phyloP scores from a whole-genome alignment of 176 grass and related monocot genomes.

The Musa troglodytarum region DNA sequence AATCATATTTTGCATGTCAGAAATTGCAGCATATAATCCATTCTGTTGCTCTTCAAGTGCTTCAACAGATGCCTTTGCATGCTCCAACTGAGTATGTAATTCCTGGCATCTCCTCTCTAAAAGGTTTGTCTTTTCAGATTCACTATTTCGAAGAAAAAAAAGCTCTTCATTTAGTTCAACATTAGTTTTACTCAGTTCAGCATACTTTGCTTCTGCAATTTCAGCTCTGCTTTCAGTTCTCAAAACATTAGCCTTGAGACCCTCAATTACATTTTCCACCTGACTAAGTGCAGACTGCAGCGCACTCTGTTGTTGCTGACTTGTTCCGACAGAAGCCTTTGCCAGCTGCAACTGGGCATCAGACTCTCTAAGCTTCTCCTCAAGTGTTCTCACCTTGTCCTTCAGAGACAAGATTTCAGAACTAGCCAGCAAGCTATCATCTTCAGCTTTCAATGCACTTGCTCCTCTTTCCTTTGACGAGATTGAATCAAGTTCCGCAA shows the following conservation, averaged over 20 bases:
- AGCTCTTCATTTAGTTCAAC: conserved; percentile 47
- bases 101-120: conserved; percentile 62
- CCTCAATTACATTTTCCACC: conserved; percentile 43
- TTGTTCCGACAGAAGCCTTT: conserved; percentile 33
- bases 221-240: conserved; percentile 58
- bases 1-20: conserved; percentile 84
- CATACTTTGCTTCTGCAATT: conserved; percentile 56
- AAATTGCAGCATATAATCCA: conserved; percentile 54
- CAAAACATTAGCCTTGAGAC: conserved; percentile 47
- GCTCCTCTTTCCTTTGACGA: conserved; percentile 10
- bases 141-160: conserved; percentile 33
- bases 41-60: conserved; percentile 68
- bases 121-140: conserved; percentile 36
- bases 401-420: conserved; percentile 18
- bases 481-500: conserved; percentile 2
- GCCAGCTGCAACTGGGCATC: conserved; percentile 33
- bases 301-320: conserved; percentile 37
- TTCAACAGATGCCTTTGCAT: conserved; percentile 74
- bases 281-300: conserved; percentile 30
- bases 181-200: conserved; percentile 45
- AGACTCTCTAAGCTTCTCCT: conserved; percentile 38
- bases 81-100: conserved; percentile 67
- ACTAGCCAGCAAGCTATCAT: conserved; percentile 2
- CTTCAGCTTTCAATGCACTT: conserved; percentile 15
- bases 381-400: conserved; percentile 36